A percentile compares a stretch with the other conserved stretches of the same genome.
These are phyloP conservation scores for Laguncularia racemosa DNA, from an alignment of 345 rosid genomes.

Conservation along the genomic window DNA sequence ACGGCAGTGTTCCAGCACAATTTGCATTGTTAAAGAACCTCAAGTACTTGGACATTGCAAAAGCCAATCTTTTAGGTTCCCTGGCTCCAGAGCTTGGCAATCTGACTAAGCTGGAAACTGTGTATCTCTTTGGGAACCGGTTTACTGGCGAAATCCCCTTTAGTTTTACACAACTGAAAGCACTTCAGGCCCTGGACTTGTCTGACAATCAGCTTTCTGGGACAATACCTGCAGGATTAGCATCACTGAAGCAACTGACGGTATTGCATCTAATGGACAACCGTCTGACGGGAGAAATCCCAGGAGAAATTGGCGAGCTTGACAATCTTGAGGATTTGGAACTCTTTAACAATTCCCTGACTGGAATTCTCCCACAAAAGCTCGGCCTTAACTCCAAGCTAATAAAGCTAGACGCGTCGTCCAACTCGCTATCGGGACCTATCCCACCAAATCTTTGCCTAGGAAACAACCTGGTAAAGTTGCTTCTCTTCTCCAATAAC, in stretches of 20 bases:
- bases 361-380: conserved; percentile 66
- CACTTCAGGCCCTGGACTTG: conserved; percentile 54
- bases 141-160: conserved; percentile 61
- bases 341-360: conserved; percentile 67
- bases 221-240: conserved; percentile 45
- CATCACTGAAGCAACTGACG: conserved; percentile 43
- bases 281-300: conserved; percentile 50
- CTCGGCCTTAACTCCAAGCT: conserved; percentile 76
- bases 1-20: conserved; percentile 55
- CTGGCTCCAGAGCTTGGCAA: conserved; percentile 51
- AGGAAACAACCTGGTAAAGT: conserved; percentile 68
- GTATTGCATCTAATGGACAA: conserved; percentile 62
- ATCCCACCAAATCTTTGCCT: conserved; percentile 70
- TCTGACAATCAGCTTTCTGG: conserved; percentile 71
- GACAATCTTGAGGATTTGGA: conserved; percentile 48
- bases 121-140: conserved; percentile 50
- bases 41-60: conserved; percentile 57
- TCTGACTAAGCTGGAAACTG: conserved; percentile 41
- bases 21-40: conserved; percentile 42
- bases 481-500: conserved; percentile 83
- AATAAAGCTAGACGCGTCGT: conserved; percentile 56
- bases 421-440: conserved; percentile 65
- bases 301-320: conserved; percentile 61
- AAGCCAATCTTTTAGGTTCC: conserved; percentile 52
- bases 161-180: conserved; percentile 38